Conservation (phyloP, 1,284 basidiomycete species). For the Pascua guehoae region DNA sequence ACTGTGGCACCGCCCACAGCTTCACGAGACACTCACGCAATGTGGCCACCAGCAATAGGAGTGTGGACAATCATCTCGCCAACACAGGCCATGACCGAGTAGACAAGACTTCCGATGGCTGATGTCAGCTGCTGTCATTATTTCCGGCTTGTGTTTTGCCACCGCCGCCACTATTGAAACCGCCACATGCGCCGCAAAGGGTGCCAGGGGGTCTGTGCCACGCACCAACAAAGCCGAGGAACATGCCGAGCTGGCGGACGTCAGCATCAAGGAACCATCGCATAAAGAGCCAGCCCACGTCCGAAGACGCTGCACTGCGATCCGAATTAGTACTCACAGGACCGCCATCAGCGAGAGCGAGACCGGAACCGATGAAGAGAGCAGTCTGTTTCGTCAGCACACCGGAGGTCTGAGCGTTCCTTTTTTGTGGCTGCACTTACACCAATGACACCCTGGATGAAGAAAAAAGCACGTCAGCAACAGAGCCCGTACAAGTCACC, state of each 20-base stretch:
- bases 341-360: slow-evolving; percentile 43
- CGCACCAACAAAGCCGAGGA: slow-evolving; percentile 15
- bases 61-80: slow-evolving; percentile 52
- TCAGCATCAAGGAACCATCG: not conserved
- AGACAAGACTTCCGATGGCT: slow-evolving; percentile 46
- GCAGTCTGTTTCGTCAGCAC: slow-evolving; percentile 9
- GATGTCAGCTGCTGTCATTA: slow-evolving; percentile 4
- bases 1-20: not conserved
- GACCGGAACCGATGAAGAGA: slow-evolving; percentile 16
- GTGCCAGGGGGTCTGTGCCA: not conserved
- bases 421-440: slow-evolving; percentile 1
- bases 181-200: too few species aligned
- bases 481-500: not conserved
- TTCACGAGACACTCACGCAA: slow-evolving; percentile 50
- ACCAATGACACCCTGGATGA: slow-evolving; percentile 16
- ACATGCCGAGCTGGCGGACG: slow-evolving; percentile 6
- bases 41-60: slow-evolving; percentile 63
- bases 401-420: not conserved
- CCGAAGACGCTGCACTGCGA: not conserved
- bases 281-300: not conserved
- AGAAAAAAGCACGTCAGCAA: slow-evolving; percentile 3
- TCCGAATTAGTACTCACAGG: slow-evolving; percentile 27
- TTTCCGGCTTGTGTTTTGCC: too few species aligned
- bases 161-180: not conserved
- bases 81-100: slow-evolving; percentile 50